These are phyloP conservation scores for Fusarium anthophilum DNA, from an alignment of 2,329 filamentous ascomycete genomes.

Conservation along the genomic window DNA sequence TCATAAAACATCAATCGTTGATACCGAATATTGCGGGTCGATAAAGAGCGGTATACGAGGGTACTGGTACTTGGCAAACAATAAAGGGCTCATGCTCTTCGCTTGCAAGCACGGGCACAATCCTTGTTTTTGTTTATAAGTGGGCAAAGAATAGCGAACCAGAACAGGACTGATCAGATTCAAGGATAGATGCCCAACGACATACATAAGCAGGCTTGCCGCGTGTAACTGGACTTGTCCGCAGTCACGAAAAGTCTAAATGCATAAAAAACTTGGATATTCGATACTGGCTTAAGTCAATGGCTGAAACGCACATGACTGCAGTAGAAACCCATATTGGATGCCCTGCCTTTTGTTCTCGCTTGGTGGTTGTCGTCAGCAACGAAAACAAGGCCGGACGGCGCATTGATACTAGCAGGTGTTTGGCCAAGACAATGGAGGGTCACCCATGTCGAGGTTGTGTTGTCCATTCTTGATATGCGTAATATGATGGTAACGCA, in stretches of 20 bases:
- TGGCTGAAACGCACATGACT: constrained; percentile 19
- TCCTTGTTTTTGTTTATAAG: constrained; percentile 12
- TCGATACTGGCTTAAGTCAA: background rate
- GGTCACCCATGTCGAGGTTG: constrained; percentile 30
- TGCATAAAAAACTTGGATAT: constrained; percentile 10
- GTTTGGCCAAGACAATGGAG: constrained; percentile 27
- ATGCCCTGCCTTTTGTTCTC: constrained; percentile 4
- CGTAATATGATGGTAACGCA: background rate
- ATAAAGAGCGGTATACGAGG: constrained; percentile 26
- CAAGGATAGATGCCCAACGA: constrained; percentile 23
- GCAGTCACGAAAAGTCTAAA: constrained; percentile 10
- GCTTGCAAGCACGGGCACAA: background rate
- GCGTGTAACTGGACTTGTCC: background rate
- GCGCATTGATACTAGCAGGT: constrained; percentile 20
- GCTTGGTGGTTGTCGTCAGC: constrained; percentile 39
- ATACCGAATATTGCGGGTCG: constrained; percentile 21
- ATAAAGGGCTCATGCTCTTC: constrained; percentile 3
- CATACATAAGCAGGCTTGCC: background rate
- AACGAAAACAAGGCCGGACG: constrained; percentile 35
- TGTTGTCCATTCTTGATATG: constrained; percentile 20
- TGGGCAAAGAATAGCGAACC: constrained; percentile 12
- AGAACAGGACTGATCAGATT: background rate
- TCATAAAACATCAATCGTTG: constrained; percentile 7
- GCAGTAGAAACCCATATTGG: constrained; percentile 7
- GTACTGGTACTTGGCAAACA: background rate